These are phyloP conservation scores for Coriaria nepalensis DNA, from an alignment of 306 rosid species.

Conservation along the genomic window DNA sequence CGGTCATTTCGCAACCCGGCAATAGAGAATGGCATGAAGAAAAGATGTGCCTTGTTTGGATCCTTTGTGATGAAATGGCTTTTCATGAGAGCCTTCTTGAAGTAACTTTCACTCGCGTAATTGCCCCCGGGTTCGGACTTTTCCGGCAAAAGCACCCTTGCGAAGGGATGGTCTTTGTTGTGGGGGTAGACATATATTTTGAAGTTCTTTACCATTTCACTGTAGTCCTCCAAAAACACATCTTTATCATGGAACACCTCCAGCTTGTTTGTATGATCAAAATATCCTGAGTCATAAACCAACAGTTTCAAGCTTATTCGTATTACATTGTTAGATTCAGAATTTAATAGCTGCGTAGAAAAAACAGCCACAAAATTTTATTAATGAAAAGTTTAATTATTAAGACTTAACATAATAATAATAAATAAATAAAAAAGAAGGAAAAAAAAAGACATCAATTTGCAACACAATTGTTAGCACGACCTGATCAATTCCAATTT, in stretches of 20 bases:
- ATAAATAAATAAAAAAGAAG: too few relatives aligned
- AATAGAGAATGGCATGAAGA: constrained; percentile 76
- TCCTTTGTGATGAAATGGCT: constrained; percentile 55
- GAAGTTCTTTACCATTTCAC: constrained; percentile 63
- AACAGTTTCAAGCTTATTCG: not conserved
- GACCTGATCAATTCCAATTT: too few relatives aligned
- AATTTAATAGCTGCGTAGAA: too few relatives aligned
- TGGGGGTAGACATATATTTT: constrained; percentile 89
- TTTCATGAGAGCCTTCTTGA: constrained; percentile 45
- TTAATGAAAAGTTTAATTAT: too few relatives aligned
- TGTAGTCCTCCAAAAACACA: constrained; percentile 53
- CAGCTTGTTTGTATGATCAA: constrained; percentile 14
- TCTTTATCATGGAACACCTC: constrained; percentile 55
- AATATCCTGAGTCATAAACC: constrained; percentile 30
- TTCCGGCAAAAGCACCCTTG: constrained; percentile 53
- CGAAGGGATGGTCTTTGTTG: constrained; percentile 43
- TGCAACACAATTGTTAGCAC: too few relatives aligned
- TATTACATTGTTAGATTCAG: not conserved
- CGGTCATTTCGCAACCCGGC: constrained; percentile 57
- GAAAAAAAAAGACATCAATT: too few relatives aligned
- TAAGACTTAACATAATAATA: not conserved
- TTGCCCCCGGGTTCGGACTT: constrained; percentile 56
- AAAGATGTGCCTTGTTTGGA: constrained; percentile 53
- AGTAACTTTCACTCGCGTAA: constrained; percentile 87
- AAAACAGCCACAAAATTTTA: too few relatives aligned